Evolutionary conservation across 495 filamentous ascomycete species (phyloP), one percentile per base, ranked within the genome.

Genomic region (Penicillium turbatum): DNA sequence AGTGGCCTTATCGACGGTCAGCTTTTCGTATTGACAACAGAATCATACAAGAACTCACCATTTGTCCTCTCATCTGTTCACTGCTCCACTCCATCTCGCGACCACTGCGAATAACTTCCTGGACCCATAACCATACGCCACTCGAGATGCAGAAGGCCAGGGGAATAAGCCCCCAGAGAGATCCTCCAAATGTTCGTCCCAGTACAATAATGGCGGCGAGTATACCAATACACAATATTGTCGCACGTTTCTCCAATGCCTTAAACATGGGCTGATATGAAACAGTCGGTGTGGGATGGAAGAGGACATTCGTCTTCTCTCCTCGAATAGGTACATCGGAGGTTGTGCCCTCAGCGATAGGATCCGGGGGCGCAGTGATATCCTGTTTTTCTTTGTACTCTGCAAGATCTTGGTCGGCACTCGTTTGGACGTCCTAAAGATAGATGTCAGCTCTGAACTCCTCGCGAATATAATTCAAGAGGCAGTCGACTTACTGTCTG

Each of bases 271-370:
- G 89, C 66, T 90, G 85, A 53, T 88, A 95, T 61, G 84, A 86
- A 48, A 96, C 77, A 1, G 87, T 85, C 0, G 92, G 92, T 0
- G 92, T 97, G 0, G 93, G 92, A 64, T 97, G 90, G 70, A 97
- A 97, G 26, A 97, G 83, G 30, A 97, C 84, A 58, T 96, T 96
- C 1, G 92, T 97, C 78, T 90, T 95, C 62, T 96, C 92, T 50
- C 91, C 91, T 66, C 89, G 90, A 59, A 97, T 95, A 13, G 92
- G 92, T 6, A 97, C 89, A 69, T 97, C 92, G 8, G 87, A 89
- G 2, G 92, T 96, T 29, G 85, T 81, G 11, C 88, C 86, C 49
- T 83, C 74, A 9, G 82, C 85, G 21, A 96, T 70, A 6, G 92
- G 92, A 59, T 95, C 92, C 1, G 91, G 92, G 6, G 92, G 92